Evolutionary conservation across 2,329 filamentous ascomycete genomes (phyloP), one percentile per base, ranked within the genome.

Genomic region (Fusarium nelsonii): DNA sequence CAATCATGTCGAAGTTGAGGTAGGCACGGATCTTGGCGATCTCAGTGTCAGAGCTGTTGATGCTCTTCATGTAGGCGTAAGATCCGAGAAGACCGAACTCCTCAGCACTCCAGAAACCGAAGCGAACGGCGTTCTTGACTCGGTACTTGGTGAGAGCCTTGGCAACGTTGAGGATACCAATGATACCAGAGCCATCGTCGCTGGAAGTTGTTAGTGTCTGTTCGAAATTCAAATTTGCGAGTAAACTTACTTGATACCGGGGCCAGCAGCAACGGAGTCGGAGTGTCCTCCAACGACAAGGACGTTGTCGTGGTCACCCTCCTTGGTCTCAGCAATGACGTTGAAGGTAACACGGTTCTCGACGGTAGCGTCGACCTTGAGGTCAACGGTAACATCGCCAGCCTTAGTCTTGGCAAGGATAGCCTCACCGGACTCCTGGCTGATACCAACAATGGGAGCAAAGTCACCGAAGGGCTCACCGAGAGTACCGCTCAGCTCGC

Each of bases 131-230:
- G 71, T 85, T 85, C 66, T 83, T 84, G 71, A 83, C 77, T 6
- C 70, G 75, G 74, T 82, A 84, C 33, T 80, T 78, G 59, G 77
- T 63, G 8, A 85, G 78, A 41, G 81, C 79, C 46, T 78, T 76
- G 39, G 83, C 83, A 36, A 85, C 77, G 57, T 82, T 82, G n/a
- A 85, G 76, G 8, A 85, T 74, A 6, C 82, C 81, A 54, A 81
- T 72, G 6, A 83, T 83, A 16, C 88, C 88, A 11, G 84, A 87
- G 36, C 88, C 88, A 68, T 90, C 86, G 71, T 90, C 88, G 75
- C 77, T 79, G 2, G 1, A 26, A 4, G 6, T 16, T 23, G 33
- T 69, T 43, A 52, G 10, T 9, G 10, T 34, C 18, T 36, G 64
- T 20, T 20, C 0, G 55, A 48, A 46, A 39, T 34, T 28, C 12